Evolutionary conservation across 2,329 filamentous ascomycete species (phyloP), one percentile per base, ranked within the genome.

Genomic region (Thermoascus crustaceus): DNA sequence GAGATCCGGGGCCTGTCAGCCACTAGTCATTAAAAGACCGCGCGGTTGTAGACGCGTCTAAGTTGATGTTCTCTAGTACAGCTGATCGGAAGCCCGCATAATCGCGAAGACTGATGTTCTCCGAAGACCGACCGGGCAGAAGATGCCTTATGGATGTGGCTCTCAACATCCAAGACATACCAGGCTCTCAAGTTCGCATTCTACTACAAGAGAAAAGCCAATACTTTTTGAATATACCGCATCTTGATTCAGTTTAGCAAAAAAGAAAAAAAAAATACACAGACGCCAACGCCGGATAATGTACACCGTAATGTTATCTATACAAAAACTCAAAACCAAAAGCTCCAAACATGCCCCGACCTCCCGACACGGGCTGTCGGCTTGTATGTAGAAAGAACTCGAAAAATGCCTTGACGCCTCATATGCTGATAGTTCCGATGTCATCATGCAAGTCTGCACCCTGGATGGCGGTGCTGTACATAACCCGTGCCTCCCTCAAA

Each of bases 291-390:
- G 34, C 37, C 38, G 41, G 35, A 37, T 49, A 48, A 39, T 45
- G 46, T 50, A 50, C 46, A 48, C 26, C 26, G 18, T 29, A 29
- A n/a, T n/a, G n/a, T 17, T 29, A 10, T 26, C 26, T 29, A 29
- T 29, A 35, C 30, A 36, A 44, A 44, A 19, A 38, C 26, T 40
- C 43, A 35, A 41, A 38, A 29, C 16, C 48, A 38, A 44, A 32
- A 39, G 42, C 42, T 46, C 38, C 43, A 30, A 46, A 30, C 29
- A 44, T 42, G 44, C 42, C 39, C 38, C 41, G 37, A 45, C 36
- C 44, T 38, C 44, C 48, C 39, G 38, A 43, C 40, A 30, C 26
- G 30, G 19, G 26, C 14, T 16, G n/a, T n/a, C n/a, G 26, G 18
- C 26, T 16, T 16, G 26, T 29, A 13, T 18, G 26, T 29, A 29